These are phyloP conservation scores for Chlorella vulgaris DNA, from an alignment of 139 green algal species.

Conservation along the genomic window DNA sequence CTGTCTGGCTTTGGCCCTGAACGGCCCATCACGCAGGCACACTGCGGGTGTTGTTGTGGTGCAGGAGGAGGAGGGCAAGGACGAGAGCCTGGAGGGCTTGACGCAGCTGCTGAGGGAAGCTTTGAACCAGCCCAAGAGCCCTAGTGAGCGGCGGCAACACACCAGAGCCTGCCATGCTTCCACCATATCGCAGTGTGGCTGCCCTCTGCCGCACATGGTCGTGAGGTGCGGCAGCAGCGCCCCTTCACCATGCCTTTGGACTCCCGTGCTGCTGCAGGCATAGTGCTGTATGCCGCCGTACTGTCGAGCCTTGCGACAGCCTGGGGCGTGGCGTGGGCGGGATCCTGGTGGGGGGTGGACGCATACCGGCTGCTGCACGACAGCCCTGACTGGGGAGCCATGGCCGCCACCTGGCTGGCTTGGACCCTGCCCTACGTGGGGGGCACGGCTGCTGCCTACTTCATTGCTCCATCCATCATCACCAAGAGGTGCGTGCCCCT, in stretches of 20 bases:
- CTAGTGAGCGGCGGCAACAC: background rate
- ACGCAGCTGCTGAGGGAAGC: background rate
- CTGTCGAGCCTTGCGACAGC: background rate
- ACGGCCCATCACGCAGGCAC: background rate
- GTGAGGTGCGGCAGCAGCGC: background rate
- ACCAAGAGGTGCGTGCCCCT: constrained; percentile 20
- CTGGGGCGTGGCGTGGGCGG: background rate
- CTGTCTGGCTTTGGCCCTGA: background rate
- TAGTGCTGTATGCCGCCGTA: background rate
- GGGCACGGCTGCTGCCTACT: background rate
- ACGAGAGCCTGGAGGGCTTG: background rate
- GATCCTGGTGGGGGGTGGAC: background rate
- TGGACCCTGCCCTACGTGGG: constrained; percentile 19
- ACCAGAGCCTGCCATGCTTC: background rate
- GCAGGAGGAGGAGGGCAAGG: background rate
- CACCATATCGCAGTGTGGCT: background rate
- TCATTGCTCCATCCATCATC: background rate
- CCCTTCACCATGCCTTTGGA: background rate
- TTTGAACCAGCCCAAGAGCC: background rate
- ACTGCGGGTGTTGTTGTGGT: background rate
- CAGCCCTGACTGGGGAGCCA: background rate
- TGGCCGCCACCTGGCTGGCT: background rate
- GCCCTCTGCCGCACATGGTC: background rate
- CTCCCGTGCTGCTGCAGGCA: background rate
- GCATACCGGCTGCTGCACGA: constrained; percentile 26